Percentiles rank a stretch among this genome's conserved stretches.
Conservation (phyloP, 2,329 filamentous ascomycete genomes). For the Monilinia fructigena region DNA sequence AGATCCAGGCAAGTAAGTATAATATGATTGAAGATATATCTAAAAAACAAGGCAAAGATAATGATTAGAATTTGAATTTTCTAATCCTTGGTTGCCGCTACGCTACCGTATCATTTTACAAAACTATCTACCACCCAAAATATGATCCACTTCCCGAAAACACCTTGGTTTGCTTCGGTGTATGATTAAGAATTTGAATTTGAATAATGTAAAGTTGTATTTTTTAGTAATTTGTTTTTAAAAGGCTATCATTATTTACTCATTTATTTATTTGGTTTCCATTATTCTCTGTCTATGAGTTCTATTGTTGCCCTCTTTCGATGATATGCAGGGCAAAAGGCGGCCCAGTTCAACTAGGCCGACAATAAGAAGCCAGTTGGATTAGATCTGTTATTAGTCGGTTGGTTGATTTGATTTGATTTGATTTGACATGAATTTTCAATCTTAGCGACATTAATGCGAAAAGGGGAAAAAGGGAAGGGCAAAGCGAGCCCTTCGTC, state of each 20-base stretch:
- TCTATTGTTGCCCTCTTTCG: not conserved
- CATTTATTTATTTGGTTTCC: not conserved
- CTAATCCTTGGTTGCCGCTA: not conserved
- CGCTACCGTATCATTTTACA: not conserved
- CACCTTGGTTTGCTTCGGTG: not conserved
- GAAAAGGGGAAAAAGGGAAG: not conserved
- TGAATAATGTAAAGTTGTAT: not conserved
- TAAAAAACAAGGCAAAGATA: not conserved
- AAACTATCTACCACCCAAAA: not conserved
- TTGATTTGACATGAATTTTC: not conserved
- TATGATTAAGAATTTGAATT: not conserved
- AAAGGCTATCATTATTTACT: not conserved
- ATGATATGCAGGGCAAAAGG: constrained; percentile 7
- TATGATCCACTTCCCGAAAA: constrained; percentile 8
- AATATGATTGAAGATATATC: not conserved
- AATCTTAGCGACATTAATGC: not conserved
- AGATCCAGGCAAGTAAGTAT: not conserved
- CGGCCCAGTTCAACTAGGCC: not conserved
- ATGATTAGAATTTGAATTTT: not conserved
- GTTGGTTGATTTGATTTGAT: not conserved
- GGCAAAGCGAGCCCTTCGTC: too few species aligned
- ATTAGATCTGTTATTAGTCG: too few species aligned
- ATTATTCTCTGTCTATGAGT: not conserved
- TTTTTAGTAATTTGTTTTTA: not conserved
- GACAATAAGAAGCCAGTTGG: not conserved